Percentiles rank a stretch among this genome's conserved stretches.
Evolutionary conservation across 2,329 filamentous ascomycete species (phyloP).

Genomic region (Fusarium piperis): DNA sequence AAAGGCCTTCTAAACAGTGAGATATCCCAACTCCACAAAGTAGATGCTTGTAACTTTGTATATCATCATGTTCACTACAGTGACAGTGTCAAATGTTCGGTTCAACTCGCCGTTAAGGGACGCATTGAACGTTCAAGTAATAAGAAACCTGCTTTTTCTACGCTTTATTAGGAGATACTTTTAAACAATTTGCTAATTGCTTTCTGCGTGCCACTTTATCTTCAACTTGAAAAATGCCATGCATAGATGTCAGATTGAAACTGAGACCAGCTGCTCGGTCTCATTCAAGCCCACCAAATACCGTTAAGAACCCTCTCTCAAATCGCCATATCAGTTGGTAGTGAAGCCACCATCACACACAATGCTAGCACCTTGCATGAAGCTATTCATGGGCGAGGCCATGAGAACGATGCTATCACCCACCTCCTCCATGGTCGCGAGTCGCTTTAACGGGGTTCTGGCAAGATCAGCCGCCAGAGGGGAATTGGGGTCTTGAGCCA

Average conservation of each 20-base stretch:
- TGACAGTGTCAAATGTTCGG: neutral
- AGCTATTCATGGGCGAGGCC: constrained; percentile 62
- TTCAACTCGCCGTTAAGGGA: neutral
- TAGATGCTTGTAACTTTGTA: neutral
- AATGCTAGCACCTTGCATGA: constrained; percentile 59
- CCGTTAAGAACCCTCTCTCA: neutral
- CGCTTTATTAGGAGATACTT: neutral
- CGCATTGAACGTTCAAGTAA: neutral
- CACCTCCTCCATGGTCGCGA: constrained; percentile 62
- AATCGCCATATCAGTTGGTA: constrained; percentile 27
- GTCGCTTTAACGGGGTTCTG: constrained; percentile 58
- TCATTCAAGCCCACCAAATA: neutral
- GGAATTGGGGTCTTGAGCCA: constrained; percentile 37
- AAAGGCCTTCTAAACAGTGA: neutral
- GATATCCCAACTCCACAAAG: neutral
- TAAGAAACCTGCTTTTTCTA: neutral
- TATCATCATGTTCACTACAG: neutral
- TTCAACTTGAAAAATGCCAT: neutral
- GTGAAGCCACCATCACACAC: constrained; percentile 59
- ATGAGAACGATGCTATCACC: constrained; percentile 63
- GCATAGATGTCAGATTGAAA: neutral
- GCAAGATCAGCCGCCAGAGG: constrained; percentile 52
- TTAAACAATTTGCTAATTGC: neutral
- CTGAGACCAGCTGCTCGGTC: neutral
- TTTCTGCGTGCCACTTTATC: neutral